Base-by-base conservation (phyloP, 257 asterid species). In the Haberlea rhodopensis region DNA sequence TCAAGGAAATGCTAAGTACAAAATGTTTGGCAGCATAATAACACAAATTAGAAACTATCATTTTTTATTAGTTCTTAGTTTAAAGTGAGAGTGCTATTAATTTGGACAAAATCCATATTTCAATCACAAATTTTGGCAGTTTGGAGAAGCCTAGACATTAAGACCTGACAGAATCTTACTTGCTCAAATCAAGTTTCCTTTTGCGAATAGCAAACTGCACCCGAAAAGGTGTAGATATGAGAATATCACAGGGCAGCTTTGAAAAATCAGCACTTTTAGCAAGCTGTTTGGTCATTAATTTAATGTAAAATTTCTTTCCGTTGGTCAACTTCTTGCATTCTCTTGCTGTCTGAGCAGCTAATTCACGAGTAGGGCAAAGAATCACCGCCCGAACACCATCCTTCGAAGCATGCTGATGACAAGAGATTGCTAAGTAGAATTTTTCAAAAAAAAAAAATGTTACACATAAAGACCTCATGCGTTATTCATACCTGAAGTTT, bases 261-360 rank as follows among this genome's bases (percentile, higher is more conserved):
- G 96, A 84, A 68, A 94, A 87, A 74, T 87, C 95, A 20, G 87
- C 94, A 76, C 83, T 77, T 81, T 84, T 90, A 55, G 86, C 71
- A 20, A 90, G 89, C 76, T 87, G 87, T 79, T 94, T 94, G 27
- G 97, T 94, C 97, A 94, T 83, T 70, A 90, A 69, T 76, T 80
- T 94, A 80, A 90, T 76, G 74, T 74, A 71, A 62, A 94, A 94
- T 77, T 81, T 86, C 83, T 81, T 94, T 68, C 99, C 94, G 72
- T 79, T 84, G 62, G 80, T 52, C 81, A 94, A 62, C 79, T 83
- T 94, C 78, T 85, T 90, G 88, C 97, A 90, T 76, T 94, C 99
- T 64, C 97, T 78, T 56, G 95, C 74, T 27, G 96, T 94, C 86
- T 94, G 99, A 78, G 96, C 97, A 73, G 99, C 97, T 74, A 94